A percentile compares a stretch with the other conserved stretches of the same genome.
phyloP scores from a whole-genome alignment of 176 grass and related monocot species.

The Poa pratensis region DNA sequence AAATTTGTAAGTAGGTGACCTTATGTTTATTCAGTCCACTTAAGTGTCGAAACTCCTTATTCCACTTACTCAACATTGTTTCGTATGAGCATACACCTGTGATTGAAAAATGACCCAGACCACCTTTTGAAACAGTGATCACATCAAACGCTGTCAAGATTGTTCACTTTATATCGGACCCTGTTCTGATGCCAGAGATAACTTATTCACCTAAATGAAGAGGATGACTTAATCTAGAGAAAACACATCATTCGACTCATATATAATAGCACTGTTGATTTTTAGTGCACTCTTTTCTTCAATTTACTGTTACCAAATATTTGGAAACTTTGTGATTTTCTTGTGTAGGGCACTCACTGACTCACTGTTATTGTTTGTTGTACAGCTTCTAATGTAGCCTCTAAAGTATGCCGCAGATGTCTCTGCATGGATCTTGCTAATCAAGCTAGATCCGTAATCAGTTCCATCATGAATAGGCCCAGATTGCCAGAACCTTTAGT shows the following conservation, averaged over 20 bases:
- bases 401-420: conserved; percentile 7
- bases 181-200: not conserved
- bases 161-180: conserved; percentile 16
- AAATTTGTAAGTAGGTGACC: not conserved
- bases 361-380: not conserved
- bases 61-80: not conserved
- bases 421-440: conserved; percentile 28
- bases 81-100: not conserved
- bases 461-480: conserved; percentile 38
- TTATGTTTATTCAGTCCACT: conserved; percentile 14
- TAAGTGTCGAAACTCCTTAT: conserved; percentile 3
- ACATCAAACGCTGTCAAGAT: conserved; percentile 14
- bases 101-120: not conserved
- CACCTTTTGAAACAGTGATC: conserved; percentile 16
- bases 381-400: not conserved
- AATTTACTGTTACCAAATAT: conserved; percentile 12
- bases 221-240: not conserved
- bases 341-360: not conserved
- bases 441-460: conserved; percentile 14
- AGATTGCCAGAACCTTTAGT: conserved; percentile 20
- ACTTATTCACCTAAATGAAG: conserved; percentile 6
- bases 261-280: not conserved
- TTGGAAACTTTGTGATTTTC: not conserved
- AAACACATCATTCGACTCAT: not conserved
- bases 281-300: not conserved